Base-by-base conservation (phyloP, 805 yeast genomes). In the Wickerhamiella azymoides region DNA sequence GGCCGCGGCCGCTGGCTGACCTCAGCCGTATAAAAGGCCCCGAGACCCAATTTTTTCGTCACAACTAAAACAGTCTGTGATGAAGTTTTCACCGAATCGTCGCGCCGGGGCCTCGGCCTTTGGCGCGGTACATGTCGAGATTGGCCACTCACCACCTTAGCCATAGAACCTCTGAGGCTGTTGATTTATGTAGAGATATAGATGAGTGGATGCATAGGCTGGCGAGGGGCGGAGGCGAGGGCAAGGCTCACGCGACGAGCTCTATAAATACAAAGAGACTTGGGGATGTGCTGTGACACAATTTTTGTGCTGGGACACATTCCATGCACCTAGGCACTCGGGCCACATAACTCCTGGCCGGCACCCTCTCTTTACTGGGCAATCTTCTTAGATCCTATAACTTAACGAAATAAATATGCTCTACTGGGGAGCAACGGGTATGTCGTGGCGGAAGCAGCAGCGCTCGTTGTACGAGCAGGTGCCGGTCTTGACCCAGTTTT, bases 391-490 rank as follows among this genome's bases (percentile, higher is more conserved):
- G 14, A n/a, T 10, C 8, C 7, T 13, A 13, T 42, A 35, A 36
- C 36, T 42, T 36, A 36, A 33, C 32, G n/a, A 35, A 42, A 42
- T 42, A 42, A 33, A 35, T 42, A 36, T 13, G 24, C 44, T 17
- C 19, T n/a, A 40, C 37, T 21, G 33, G 27, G 40, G 45, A 26
- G 48, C 27, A 28, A 47, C 48, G 21, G 56, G 56, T 43, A 53
- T 48, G 49, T 63, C 67, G 63, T 86, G 96, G 59, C 80, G 84
- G 69, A 88, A 86, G 59, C 94, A 84, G 62, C 96, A 86, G 58
- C 96, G 74, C 60, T 76, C 83, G 24, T 94, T 94, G 64, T 86
- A 86, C 35, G 93, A 76, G 61, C 96, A 86, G 39, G 73, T 66
- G 11, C 96, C 96, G 39, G 71, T 72, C 57, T 79, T 80, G 18